Base-by-base conservation (phyloP, 495 filamentous ascomycete genomes). In the Aspergillus carlsbadensis region DNA sequence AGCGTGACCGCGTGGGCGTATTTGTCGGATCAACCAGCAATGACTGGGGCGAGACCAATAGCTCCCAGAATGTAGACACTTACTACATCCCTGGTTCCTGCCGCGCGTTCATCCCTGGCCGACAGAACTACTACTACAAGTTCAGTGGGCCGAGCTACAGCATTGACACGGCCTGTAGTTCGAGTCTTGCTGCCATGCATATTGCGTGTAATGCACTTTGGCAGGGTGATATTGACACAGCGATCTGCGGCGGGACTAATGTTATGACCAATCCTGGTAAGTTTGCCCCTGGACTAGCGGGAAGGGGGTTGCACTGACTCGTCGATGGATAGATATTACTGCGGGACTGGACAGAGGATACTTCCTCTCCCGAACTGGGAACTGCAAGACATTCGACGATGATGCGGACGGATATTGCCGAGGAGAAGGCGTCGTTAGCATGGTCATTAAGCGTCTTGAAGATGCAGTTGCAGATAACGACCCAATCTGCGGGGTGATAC, bases 1-100 rank as follows among this genome's bases (percentile, higher is more conserved):
- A 87, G 60, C 77, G 90, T n/a, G 86, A 94, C 66, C 84, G 92
- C 3, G 88, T 96, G 48, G 92, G 92, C 22, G 91, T 89, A 15
- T 97, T 96, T 69, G 95, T 95, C 66, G 92, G 92, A 40, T 89
- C 92, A 74, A 94, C 92, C 1, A 92, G 89, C 58, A 90, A 96
- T 54, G 92, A 97, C 60, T 96, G 91, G 79, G 84, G 88, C 70
- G 92, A 96, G 61, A 88, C 94, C 60, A 95, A 95, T 68, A 90
- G 88, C 43, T 87, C 87, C 14, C 86, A 97, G 62, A 89, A 96
- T 57, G 85, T 96, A 52, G 92, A 96, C 68, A 96, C 91, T 1
- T 96, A 96, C 68, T 96, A 86, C 73, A 96, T 96, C 65, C 91
- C 92, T 0, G 92, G 92, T 43, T 91, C 88, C 63, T 87, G 92